Percentiles rank a stretch among this genome's conserved stretches.
phyloP scores from a whole-genome alignment of 2,329 filamentous ascomycete species.

The Ophiostoma tasmaniense region DNA sequence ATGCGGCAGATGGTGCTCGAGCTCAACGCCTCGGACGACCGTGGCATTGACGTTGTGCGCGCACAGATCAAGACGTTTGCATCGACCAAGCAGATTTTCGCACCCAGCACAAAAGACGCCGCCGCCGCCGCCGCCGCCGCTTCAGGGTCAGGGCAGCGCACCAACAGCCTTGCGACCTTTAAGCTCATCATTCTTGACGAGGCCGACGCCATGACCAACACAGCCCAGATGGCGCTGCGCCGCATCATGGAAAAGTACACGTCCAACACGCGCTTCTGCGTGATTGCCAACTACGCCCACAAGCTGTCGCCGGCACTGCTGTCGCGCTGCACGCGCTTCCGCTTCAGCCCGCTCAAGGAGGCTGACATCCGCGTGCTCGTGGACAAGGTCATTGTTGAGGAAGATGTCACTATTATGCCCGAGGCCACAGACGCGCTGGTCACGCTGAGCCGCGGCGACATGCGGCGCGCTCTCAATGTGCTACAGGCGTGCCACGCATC shows the following conservation, averaged over 20 bases:
- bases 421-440: slow-evolving; percentile 80
- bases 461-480: slow-evolving; percentile 90
- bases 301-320: slow-evolving; percentile 89
- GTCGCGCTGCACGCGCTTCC: slow-evolving; percentile 87
- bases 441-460: slow-evolving; percentile 84
- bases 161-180: slow-evolving; percentile 58
- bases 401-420: slow-evolving; percentile 71
- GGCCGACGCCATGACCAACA: slow-evolving; percentile 99
- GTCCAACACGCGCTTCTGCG: slow-evolving; percentile 92
- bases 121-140: slow-evolving; percentile 26
- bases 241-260: slow-evolving; percentile 99
- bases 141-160: background rate
- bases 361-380: slow-evolving; percentile 76
- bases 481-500: slow-evolving; percentile 94
- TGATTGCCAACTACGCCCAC: slow-evolving; percentile 98
- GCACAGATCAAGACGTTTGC: slow-evolving; percentile 99
- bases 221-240: slow-evolving; percentile 92
- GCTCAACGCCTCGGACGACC: slow-evolving; percentile 92
- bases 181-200: slow-evolving; percentile 98
- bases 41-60: slow-evolving; percentile 93
- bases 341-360: slow-evolving; percentile 90
- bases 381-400: slow-evolving; percentile 81
- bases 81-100: slow-evolving; percentile 95
- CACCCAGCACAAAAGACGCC: slow-evolving; percentile 30
- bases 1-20: slow-evolving; percentile 98